phyloP scores from a whole-genome alignment of 495 filamentous ascomycete species.

The Chaetomium cochliodes region DNA sequence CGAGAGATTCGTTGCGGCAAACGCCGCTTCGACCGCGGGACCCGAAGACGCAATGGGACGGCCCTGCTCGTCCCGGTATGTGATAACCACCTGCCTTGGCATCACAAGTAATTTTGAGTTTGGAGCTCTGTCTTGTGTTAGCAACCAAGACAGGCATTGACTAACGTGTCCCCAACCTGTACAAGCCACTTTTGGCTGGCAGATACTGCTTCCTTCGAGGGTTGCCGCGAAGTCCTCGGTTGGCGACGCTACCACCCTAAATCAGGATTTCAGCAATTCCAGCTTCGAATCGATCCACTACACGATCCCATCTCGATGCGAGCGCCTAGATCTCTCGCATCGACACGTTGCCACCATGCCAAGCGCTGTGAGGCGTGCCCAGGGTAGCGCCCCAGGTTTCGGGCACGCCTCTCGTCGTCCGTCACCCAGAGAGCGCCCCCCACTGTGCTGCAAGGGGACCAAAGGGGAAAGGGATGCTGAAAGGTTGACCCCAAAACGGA shows the following conservation, averaged over 20 bases:
- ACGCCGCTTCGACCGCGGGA: not conserved
- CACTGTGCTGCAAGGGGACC: conserved; percentile 8
- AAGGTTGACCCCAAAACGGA: conserved; percentile 12
- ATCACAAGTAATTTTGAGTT: not conserved
- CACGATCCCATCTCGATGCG: conserved; percentile 2
- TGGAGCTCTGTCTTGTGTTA: not conserved
- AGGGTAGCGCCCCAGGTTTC: not conserved
- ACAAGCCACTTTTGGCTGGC: not conserved
- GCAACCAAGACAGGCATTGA: not conserved
- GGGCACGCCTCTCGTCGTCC: not conserved
- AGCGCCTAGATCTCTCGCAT: conserved; percentile 15
- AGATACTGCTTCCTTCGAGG: too few species aligned
- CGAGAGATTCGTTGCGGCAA: too few species aligned
- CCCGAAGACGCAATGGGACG: not conserved
- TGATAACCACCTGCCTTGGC: not conserved
- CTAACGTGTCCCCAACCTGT: too few species aligned
- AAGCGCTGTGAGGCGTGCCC: not conserved
- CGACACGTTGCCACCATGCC: conserved; percentile 9
- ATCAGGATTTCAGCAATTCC: not conserved
- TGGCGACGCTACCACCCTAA: not conserved
- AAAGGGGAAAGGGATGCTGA: not conserved
- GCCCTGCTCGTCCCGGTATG: not conserved
- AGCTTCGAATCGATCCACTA: conserved; percentile 4
- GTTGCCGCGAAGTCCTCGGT: too few species aligned
- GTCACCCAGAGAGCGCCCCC: not conserved